A percentile compares a stretch with the other conserved stretches of the same genome.
Evolutionary conservation across 2,329 filamentous ascomycete genomes (phyloP).

Genomic region (Tolypocladium inflatum): DNA sequence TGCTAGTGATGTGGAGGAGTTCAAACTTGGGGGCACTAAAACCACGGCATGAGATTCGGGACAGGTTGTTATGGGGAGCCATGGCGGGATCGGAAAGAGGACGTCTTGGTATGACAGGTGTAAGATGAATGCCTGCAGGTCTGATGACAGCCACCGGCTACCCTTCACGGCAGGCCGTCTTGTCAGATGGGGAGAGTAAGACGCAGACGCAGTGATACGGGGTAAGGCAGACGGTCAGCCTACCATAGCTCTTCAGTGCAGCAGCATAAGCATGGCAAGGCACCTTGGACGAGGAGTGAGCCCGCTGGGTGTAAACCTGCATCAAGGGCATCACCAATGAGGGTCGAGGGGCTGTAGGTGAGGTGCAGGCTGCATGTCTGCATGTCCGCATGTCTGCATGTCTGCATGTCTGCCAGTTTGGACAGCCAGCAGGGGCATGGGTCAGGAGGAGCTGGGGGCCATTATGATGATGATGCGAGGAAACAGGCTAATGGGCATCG

Average conservation of each 20-base stretch:
- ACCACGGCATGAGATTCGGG: background rate
- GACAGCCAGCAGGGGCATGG: background rate
- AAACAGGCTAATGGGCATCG: background rate
- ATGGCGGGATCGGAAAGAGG: background rate
- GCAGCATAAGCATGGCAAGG: background rate
- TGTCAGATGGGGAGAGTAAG: background rate
- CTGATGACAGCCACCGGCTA: background rate
- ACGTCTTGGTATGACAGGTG: background rate
- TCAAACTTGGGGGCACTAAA: background rate
- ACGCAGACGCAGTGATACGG: background rate
- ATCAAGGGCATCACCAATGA: background rate
- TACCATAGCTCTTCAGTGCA: too few species aligned
- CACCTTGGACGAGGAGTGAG: background rate
- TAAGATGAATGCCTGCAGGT: background rate
- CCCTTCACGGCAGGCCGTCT: background rate
- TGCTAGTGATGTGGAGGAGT: background rate
- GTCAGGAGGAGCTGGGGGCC: background rate
- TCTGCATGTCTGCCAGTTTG: background rate
- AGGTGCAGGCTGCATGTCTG: background rate
- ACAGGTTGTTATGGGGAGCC: background rate
- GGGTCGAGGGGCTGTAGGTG: background rate
- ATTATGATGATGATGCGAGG: background rate
- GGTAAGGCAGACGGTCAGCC: background rate
- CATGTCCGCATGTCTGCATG: background rate
- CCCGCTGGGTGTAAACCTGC: background rate